phyloP scores from a whole-genome alignment of 371 early-diverging fungal species.

The Apophysomyces ossiformis region DNA sequence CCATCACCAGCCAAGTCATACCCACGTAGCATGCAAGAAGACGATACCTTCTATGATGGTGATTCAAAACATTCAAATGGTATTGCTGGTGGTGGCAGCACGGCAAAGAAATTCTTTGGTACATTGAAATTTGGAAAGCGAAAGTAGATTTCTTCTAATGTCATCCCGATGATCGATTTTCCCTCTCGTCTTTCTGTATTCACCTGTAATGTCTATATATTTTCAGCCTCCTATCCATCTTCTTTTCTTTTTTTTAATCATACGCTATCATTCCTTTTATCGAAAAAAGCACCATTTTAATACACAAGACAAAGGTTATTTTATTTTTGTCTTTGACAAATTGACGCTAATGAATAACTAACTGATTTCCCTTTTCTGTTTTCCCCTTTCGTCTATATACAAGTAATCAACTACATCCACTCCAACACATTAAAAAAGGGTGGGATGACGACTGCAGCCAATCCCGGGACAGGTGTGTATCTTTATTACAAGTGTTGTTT shows the following conservation, averaged over 20 bases:
- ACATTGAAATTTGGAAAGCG: slow-evolving; percentile 40
- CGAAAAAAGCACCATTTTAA: slow-evolving; percentile 6
- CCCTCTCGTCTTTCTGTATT: slow-evolving; percentile 10
- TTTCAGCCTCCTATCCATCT: not conserved
- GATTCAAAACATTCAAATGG: slow-evolving; percentile 40
- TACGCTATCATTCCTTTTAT: not conserved
- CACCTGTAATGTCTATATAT: slow-evolving; percentile 11
- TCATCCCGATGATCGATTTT: not conserved
- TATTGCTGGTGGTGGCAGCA: slow-evolving; percentile 8
- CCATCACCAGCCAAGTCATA: slow-evolving; percentile 34
- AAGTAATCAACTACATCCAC: not conserved
- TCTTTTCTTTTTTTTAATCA: not conserved
- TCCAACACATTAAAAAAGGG: slow-evolving; percentile 24
- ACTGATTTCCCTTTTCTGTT: not conserved
- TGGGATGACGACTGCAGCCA: slow-evolving; percentile 55
- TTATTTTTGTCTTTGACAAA: too few species aligned
- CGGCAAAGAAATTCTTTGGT: slow-evolving; percentile 37
- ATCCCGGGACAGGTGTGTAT: slow-evolving; percentile 50
- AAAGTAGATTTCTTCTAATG: slow-evolving; percentile 23
- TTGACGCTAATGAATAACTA: not conserved
- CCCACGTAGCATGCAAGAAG: slow-evolving; percentile 26
- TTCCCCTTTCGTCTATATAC: not conserved
- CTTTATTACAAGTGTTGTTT: slow-evolving; percentile 35
- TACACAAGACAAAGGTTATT: not conserved
- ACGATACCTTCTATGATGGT: slow-evolving; percentile 36